A percentile compares a stretch with the other conserved stretches of the same genome.
Conservation (phyloP, 352 stramenopile genomes). For the Albugo candida region DNA sequence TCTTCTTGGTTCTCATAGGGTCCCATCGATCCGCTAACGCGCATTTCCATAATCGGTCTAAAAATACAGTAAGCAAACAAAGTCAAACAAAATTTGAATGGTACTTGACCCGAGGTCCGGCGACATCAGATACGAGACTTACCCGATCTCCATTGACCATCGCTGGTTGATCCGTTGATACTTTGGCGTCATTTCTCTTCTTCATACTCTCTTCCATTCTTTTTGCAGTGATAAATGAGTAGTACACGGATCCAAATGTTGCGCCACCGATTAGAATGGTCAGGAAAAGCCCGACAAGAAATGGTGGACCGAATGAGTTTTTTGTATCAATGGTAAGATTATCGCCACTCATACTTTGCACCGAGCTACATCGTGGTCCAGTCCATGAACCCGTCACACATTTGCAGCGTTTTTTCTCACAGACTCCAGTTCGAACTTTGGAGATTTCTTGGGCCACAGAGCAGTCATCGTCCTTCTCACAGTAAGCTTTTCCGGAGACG, state of each 20-base stretch:
- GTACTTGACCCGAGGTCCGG: no score
- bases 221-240: slow-evolving; percentile 9
- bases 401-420: slow-evolving; percentile 21
- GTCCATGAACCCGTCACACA: slow-evolving; percentile 16
- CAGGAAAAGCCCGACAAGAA: slow-evolving; percentile 13
- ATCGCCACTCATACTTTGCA: neutral
- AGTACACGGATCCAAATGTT: slow-evolving; percentile 15
- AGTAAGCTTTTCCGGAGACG: slow-evolving; percentile 21
- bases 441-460: slow-evolving; percentile 10
- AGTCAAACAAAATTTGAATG: no score
- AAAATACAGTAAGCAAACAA: no score
- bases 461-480: slow-evolving; percentile 21
- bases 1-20: no score
- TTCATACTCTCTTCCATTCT: slow-evolving; percentile 4
- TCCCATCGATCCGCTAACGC: no score
- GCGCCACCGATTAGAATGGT: slow-evolving; percentile 14
- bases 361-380: slow-evolving; percentile 1
- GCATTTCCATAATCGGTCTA: no score
- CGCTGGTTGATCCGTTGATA: no score
- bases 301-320: slow-evolving; percentile 26
- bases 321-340: slow-evolving; percentile 4
- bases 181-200: neutral
- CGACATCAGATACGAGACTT: no score
- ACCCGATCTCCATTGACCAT: no score
- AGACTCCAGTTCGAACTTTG: slow-evolving; percentile 24